Conservation (phyloP, 176 grass and related monocot species). For the Ensete glaucum region DNA sequence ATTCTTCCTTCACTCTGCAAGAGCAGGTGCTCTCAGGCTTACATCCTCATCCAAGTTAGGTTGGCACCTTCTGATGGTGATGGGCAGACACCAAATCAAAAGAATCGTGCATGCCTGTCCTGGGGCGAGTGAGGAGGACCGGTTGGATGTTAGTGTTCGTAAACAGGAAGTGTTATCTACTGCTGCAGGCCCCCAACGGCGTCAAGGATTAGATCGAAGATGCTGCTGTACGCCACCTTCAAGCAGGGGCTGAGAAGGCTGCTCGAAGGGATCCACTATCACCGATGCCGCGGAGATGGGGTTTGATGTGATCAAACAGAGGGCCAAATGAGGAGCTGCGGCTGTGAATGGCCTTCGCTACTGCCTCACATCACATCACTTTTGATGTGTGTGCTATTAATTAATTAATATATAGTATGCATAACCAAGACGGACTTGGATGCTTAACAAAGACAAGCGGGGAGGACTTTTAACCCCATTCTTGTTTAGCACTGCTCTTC, state of each 20-base stretch:
- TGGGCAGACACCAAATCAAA: too few species aligned
- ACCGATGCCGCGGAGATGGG: slow-evolving; percentile 96
- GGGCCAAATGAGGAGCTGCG: slow-evolving; percentile 47
- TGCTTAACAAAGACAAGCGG: neutral
- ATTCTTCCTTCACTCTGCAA: too few species aligned
- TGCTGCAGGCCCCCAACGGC: slow-evolving; percentile 71
- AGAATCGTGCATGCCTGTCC: too few species aligned
- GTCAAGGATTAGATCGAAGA: slow-evolving; percentile 96
- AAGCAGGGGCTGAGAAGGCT: slow-evolving; percentile 86
- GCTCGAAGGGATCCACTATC: slow-evolving; percentile 86
- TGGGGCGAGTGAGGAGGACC: neutral
- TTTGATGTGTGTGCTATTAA: neutral
- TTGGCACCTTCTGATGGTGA: too few species aligned
- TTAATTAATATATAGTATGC: neutral
- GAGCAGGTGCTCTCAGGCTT: too few species aligned
- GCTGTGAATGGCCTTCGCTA: neutral
- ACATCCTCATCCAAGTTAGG: too few species aligned
- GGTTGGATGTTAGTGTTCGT: neutral
- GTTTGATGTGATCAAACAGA: slow-evolving; percentile 81
- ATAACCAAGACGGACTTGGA: neutral
- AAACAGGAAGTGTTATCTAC: neutral
- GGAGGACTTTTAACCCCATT: neutral
- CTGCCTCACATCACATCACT: too few species aligned
- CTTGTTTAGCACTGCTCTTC: neutral
- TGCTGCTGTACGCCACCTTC: slow-evolving; percentile 88